phyloP scores from a whole-genome alignment of 2,329 filamentous ascomycete species.

The Tolypocladium pustulatum region DNA sequence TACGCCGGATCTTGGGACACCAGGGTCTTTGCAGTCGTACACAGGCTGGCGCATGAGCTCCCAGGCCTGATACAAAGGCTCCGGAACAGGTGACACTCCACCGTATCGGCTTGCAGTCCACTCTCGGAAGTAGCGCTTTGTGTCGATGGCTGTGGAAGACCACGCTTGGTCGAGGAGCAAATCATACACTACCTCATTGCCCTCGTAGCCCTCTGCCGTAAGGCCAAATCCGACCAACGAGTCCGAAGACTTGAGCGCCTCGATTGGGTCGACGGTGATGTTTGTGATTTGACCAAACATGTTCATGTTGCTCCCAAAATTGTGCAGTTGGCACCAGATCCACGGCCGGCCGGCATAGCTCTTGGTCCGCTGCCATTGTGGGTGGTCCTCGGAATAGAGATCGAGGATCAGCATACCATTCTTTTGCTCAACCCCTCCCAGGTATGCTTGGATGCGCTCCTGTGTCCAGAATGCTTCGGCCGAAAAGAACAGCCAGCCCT shows the following conservation, averaged over 20 bases:
- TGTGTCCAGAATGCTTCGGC: conserved; percentile 32
- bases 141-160: conserved; percentile 30
- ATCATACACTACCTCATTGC: conserved; percentile 42
- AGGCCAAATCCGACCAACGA: conserved; percentile 36
- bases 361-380: conserved; percentile 39
- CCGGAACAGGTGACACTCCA: conserved; percentile 12
- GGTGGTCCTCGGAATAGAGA: conserved; percentile 35
- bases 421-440: conserved; percentile 31
- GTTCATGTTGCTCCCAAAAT: conserved; percentile 37
- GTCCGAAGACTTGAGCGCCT: conserved; percentile 27
- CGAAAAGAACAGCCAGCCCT: conserved; percentile 39
- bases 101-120: conserved; percentile 34
- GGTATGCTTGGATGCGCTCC: conserved; percentile 34
- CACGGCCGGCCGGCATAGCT: conserved; percentile 41
- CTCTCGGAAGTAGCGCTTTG: conserved; percentile 29
- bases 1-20: conserved; percentile 28
- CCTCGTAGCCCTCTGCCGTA: conserved; percentile 39
- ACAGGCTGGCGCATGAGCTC: conserved; percentile 31
- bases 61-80: conserved; percentile 31
- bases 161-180: conserved; percentile 41
- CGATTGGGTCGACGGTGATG: conserved; percentile 33
- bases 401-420: conserved; percentile 39
- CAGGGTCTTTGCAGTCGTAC: conserved; percentile 38
- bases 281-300: conserved; percentile 40
- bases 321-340: conserved; percentile 43